A percentile compares a stretch with the other conserved stretches of the same genome.
phyloP scores from a whole-genome alignment of 2,329 filamentous ascomycete species.

The Dothistroma pini region DNA sequence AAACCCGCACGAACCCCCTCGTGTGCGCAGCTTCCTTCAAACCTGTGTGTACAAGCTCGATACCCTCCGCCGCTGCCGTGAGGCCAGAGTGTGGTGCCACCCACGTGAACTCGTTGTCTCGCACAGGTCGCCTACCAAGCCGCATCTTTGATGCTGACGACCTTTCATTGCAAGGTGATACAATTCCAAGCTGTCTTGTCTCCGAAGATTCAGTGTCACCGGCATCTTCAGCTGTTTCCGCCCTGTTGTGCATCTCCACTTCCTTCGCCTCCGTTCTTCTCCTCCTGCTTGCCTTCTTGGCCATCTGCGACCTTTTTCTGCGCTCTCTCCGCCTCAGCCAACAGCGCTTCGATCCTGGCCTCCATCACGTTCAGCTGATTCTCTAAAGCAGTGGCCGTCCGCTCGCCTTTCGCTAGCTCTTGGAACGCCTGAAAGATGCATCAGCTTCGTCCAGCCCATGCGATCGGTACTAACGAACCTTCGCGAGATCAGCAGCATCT shows the following conservation, averaged over 20 bases:
- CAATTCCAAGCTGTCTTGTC: neutral
- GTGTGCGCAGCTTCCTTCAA: too few species aligned
- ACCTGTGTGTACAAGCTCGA: too few species aligned
- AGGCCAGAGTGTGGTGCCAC: too few species aligned
- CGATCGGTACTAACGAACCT: constrained; percentile 14
- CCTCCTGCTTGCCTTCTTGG: constrained; percentile 25
- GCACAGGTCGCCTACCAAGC: too few species aligned
- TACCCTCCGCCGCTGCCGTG: too few species aligned
- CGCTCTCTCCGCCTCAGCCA: constrained; percentile 47
- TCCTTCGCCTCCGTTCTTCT: neutral
- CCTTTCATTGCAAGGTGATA: neutral
- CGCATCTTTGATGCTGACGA: too few species aligned
- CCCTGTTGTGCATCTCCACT: neutral
- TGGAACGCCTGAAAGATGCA: constrained; percentile 44
- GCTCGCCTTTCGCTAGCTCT: constrained; percentile 53
- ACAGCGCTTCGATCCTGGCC: constrained; percentile 52
- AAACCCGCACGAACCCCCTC: too few species aligned
- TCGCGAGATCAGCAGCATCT: constrained; percentile 27
- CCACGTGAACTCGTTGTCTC: too few species aligned
- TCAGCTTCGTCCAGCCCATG: neutral
- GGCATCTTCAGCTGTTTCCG: neutral
- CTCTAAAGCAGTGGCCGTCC: constrained; percentile 53
- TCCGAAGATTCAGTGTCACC: neutral
- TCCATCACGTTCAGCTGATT: constrained; percentile 53
- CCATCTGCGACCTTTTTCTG: constrained; percentile 29